Percentiles rank a stretch among this genome's conserved stretches.
These are phyloP conservation scores for Papiliotrema flavescens DNA, from an alignment of 1,284 basidiomycete species.

Conservation along the genomic window DNA sequence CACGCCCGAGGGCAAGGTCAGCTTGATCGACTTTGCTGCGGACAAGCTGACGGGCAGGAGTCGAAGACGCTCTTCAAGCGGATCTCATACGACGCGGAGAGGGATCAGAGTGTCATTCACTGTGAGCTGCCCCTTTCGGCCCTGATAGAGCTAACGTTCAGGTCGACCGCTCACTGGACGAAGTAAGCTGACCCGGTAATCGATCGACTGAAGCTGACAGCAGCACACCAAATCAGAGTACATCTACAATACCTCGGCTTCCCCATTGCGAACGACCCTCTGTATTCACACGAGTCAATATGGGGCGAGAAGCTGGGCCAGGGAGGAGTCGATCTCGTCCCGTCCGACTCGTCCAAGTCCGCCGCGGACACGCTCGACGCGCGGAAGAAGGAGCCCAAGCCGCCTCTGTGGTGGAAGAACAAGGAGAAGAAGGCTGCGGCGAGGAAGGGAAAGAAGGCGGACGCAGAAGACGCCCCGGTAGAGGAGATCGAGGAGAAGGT, in stretches of 20 bases:
- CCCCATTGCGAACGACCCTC: slow-evolving; percentile 88
- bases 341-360: slow-evolving; percentile 48
- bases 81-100: slow-evolving; percentile 75
- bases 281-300: slow-evolving; percentile 73
- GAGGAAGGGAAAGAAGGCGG: not conserved
- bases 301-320: slow-evolving; percentile 77
- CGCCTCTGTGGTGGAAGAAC: not conserved
- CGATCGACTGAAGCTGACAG: slow-evolving; percentile 1
- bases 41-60: slow-evolving; percentile 53
- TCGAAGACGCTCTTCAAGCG: slow-evolving; percentile 87
- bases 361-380: slow-evolving; percentile 1
- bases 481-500: not conserved
- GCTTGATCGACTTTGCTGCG: slow-evolving; percentile 14
- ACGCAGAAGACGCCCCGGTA: not conserved
- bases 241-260: slow-evolving; percentile 93
- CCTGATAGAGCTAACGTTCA: slow-evolving; percentile 34
- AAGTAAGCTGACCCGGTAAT: slow-evolving; percentile 60
- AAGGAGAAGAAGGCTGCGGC: not conserved
- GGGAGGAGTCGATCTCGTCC: slow-evolving; percentile 71
- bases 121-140: slow-evolving; percentile 56
- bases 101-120: slow-evolving; percentile 82
- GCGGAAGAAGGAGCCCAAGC: slow-evolving; percentile 5
- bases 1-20: slow-evolving; percentile 85
- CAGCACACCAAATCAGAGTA: slow-evolving; percentile 91
- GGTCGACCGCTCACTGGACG: slow-evolving; percentile 81